These are phyloP conservation scores for Ramaria rubella DNA, from an alignment of 768 basidiomycete species.

Conservation along the genomic window DNA sequence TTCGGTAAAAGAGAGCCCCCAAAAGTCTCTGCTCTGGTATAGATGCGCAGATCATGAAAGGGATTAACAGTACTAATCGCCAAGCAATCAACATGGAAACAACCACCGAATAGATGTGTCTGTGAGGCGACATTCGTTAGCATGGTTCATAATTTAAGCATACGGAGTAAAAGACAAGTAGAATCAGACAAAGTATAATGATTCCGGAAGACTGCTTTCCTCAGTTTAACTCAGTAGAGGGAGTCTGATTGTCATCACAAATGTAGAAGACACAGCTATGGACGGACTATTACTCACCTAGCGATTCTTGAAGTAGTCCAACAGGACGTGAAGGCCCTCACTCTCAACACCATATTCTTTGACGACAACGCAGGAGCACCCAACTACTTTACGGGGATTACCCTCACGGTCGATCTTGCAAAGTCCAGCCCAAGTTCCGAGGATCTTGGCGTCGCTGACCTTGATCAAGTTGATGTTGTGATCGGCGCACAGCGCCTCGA, in stretches of 20 bases:
- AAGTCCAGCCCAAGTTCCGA: conserved; percentile 97
- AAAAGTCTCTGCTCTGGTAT: no score
- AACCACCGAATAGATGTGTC: no score
- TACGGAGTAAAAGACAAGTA: not conserved
- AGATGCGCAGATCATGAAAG: no score
- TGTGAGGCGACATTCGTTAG: no score
- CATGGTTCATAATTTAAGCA: no score
- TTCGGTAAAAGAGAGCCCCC: no score
- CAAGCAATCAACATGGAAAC: no score
- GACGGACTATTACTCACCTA: conserved; percentile 38
- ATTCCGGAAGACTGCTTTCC: conserved; percentile 83
- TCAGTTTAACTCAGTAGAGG: conserved; percentile 74
- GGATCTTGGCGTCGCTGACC: conserved; percentile 88
- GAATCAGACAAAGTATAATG: conserved; percentile 72
- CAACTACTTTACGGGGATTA: conserved; percentile 93
- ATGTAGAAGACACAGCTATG: conserved; percentile 4
- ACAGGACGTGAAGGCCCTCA: conserved; percentile 88
- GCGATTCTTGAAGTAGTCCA: conserved; percentile 96
- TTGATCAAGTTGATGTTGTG: conserved; percentile 99
- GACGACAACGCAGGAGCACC: conserved; percentile 92
- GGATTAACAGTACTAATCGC: no score
- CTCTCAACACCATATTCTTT: conserved; percentile 96
- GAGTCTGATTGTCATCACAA: conserved; percentile 86
- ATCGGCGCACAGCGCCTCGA: conserved; percentile 97
- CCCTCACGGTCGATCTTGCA: conserved; percentile 99